A percentile compares a stretch with the other conserved stretches of the same genome.
Evolutionary conservation across 805 yeast genomes (phyloP).

Genomic region (Schwanniomyces occidentalis): DNA sequence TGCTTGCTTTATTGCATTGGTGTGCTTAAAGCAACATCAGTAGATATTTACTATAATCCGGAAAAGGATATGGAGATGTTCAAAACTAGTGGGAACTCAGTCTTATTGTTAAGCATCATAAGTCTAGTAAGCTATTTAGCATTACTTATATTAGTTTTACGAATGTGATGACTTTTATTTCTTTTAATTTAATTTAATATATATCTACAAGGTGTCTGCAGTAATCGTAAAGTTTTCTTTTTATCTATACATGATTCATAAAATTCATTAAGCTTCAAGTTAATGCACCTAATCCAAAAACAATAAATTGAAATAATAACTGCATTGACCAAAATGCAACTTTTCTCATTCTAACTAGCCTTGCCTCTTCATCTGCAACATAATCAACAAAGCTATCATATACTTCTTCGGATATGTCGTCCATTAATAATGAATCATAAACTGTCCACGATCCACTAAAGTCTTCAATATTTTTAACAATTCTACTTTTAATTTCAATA

Average conservation of each 20-base stretch:
- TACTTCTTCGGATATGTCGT: conserved; percentile 83
- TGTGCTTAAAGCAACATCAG: conserved; percentile 33
- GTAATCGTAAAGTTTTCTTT: no score
- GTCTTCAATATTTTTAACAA: conserved; percentile 75
- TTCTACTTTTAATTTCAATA: conserved; percentile 82
- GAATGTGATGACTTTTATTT: conserved; percentile 29
- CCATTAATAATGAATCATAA: conserved; percentile 88
- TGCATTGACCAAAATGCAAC: conserved; percentile 95
- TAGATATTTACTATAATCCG: conserved; percentile 39
- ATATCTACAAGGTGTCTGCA: no score
- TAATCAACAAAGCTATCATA: conserved; percentile 88
- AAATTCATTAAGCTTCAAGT: no score
- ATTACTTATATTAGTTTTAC: conserved; percentile 49
- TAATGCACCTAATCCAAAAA: conserved; percentile 76
- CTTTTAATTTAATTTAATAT: no score
- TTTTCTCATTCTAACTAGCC: conserved; percentile 69
- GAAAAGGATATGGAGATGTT: conserved; percentile 43
- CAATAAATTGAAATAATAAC: conserved; percentile 72
- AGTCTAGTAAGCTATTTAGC: conserved; percentile 54
- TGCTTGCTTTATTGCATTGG: conserved; percentile 40
- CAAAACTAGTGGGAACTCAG: conserved; percentile 62
- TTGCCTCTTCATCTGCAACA: conserved; percentile 82
- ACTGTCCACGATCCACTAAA: conserved; percentile 97
- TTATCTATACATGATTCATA: no score
- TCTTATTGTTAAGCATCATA: conserved; percentile 49